Evolutionary conservation across 306 rosid species (phyloP).

Genomic region (Cicer pinnatifidum): DNA sequence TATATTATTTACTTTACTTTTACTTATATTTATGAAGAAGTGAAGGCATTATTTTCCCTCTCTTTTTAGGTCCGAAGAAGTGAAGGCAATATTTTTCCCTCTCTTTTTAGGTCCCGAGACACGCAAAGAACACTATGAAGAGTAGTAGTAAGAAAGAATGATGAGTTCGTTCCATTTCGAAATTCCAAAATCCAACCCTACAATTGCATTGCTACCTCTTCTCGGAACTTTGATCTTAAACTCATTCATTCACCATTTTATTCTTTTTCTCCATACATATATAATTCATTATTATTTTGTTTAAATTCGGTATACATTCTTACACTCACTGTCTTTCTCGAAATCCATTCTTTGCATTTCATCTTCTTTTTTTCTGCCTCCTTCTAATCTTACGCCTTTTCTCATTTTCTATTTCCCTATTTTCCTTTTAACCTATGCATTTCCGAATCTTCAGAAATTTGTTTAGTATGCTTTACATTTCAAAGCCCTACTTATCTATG

Average conservation of each 20-base stretch:
- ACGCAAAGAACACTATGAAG: not conserved
- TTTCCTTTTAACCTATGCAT: not conserved
- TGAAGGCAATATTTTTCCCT: not conserved
- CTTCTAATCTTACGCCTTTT: not conserved
- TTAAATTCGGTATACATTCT: not conserved
- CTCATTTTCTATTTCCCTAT: conserved; percentile 8
- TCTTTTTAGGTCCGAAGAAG: not conserved
- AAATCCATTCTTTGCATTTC: not conserved
- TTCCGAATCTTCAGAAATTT: too few species aligned
- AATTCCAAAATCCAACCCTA: not conserved
- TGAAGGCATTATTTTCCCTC: not conserved
- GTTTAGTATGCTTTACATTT: not conserved
- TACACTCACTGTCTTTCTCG: not conserved
- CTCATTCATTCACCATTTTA: too few species aligned
- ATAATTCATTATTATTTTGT: too few species aligned
- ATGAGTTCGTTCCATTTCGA: not conserved
- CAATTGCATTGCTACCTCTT: too few species aligned
- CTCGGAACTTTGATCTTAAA: too few species aligned
- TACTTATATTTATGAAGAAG: too few species aligned
- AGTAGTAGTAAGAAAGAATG: not conserved
- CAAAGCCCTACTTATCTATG: not conserved
- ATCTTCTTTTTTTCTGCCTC: not conserved
- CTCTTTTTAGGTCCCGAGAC: not conserved
- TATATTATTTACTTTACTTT: too few species aligned
- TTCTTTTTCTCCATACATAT: too few species aligned